phyloP scores from a whole-genome alignment of 306 rosid genomes.

The Alnus rubra region DNA sequence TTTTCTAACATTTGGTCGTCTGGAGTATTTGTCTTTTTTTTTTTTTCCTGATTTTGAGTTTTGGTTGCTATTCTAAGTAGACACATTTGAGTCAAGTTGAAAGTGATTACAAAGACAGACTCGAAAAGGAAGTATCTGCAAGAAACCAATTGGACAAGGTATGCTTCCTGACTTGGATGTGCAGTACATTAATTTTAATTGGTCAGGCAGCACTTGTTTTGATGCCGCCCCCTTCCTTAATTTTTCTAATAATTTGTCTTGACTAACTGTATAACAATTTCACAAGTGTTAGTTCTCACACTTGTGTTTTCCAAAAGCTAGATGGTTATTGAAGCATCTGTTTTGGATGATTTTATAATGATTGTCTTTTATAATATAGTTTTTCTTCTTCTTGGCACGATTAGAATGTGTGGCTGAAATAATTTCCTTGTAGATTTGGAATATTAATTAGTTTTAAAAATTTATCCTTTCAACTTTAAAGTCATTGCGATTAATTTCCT shows the following conservation, averaged over 20 bases:
- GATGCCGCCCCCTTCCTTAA: no score
- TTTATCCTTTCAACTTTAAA: neutral
- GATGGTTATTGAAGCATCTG: neutral
- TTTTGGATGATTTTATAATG: neutral
- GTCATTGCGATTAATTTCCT: neutral
- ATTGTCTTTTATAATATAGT: neutral
- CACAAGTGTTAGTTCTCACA: neutral
- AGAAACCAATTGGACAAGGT: slow-evolving; percentile 78
- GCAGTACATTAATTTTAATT: neutral
- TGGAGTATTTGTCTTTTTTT: neutral
- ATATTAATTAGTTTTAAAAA: neutral
- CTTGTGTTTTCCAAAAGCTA: neutral
- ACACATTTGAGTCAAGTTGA: slow-evolving; percentile 73
- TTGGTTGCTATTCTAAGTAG: slow-evolving; percentile 43
- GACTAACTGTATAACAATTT: neutral
- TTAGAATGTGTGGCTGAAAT: neutral
- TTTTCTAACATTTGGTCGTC: slow-evolving; percentile 12
- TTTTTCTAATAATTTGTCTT: neutral
- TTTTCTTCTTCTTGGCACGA: neutral
- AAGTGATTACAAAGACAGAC: slow-evolving; percentile 68
- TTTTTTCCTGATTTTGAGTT: slow-evolving; percentile 9
- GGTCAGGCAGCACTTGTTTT: neutral
- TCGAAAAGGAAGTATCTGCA: slow-evolving; percentile 64
- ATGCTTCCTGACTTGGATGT: slow-evolving; percentile 12
- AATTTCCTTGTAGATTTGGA: neutral